Conservation (phyloP, 129 eudicot genomes). For the Kitagawia praeruptora region DNA sequence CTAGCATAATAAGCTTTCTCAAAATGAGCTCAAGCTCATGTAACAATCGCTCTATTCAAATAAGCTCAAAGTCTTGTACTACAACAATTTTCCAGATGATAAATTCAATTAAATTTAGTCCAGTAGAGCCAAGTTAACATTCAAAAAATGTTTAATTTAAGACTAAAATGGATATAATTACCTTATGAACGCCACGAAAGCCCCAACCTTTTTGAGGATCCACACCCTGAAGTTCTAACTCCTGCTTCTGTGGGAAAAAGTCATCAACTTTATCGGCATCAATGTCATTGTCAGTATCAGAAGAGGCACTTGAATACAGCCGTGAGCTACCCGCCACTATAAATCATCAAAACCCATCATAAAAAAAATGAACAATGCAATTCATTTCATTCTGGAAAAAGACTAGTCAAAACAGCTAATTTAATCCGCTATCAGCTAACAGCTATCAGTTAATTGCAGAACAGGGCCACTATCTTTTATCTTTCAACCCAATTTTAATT, state of each 20-base stretch:
- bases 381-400: neutral
- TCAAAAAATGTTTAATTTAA: neutral
- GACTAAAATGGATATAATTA: neutral
- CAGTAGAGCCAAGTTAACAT: neutral
- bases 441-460: too few species aligned
- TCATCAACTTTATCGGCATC: constrained; percentile 27
- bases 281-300: constrained; percentile 24
- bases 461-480: too few species aligned
- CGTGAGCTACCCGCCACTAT: constrained; percentile 41
- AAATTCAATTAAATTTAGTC: neutral
- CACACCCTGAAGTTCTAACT: constrained; percentile 59
- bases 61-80: neutral
- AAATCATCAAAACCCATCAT: constrained; percentile 9
- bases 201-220: constrained; percentile 95
- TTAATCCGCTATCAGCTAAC: too few species aligned
- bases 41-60: neutral
- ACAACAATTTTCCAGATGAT: neutral
- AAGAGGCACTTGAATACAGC: constrained; percentile 34
- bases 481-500: too few species aligned
- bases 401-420: too few species aligned
- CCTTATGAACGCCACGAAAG: constrained; percentile 94
- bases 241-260: constrained; percentile 49
- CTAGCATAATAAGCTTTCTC: neutral
- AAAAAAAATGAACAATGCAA: neutral
- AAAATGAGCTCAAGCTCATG: neutral